Evolutionary conservation across 768 basidiomycete species (phyloP).

Genomic region (Russula olivacea): DNA sequence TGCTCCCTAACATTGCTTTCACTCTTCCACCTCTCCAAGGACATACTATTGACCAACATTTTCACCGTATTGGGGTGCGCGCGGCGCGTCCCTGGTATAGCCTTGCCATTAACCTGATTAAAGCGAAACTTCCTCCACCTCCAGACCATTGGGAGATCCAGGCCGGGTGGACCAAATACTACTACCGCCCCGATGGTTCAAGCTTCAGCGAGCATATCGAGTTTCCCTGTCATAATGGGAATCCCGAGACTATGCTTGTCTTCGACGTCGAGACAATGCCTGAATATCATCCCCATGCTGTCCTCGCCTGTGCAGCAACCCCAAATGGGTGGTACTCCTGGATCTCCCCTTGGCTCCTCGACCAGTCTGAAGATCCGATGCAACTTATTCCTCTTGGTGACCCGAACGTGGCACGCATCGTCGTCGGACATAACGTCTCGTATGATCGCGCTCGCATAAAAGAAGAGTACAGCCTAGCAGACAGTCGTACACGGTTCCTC

Average conservation of each 20-base stretch:
- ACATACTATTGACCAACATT: conserved; percentile 77
- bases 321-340: conserved; percentile 89
- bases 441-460: conserved; percentile 81
- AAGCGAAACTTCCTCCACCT: conserved; percentile 50
- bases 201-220: conserved; percentile 69
- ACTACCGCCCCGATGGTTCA: conserved; percentile 64
- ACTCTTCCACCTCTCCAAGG: conserved; percentile 84
- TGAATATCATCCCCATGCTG: conserved; percentile 67
- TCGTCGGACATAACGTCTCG: conserved; percentile 93
- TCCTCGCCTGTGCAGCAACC: conserved; percentile 87
- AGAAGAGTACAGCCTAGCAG: conserved; percentile 73
- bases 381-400: conserved; percentile 76
- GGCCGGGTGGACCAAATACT: conserved; percentile 89
- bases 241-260: conserved; percentile 65
- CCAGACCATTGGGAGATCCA: conserved; percentile 51
- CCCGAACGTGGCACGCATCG: conserved; percentile 46
- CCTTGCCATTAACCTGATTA: conserved; percentile 55
- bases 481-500: conserved; percentile 71
- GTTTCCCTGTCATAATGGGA: conserved; percentile 56
- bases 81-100: conserved; percentile 73
- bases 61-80: conserved; percentile 66
- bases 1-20: conserved; percentile 73
- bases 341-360: conserved; percentile 90
- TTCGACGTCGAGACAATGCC: conserved; percentile 97
- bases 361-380: conserved; percentile 44